Percentiles rank a stretch among this genome's conserved stretches.
Evolutionary conservation across 306 rosid species (phyloP).

Genomic region (Acacia melanoxylon): DNA sequence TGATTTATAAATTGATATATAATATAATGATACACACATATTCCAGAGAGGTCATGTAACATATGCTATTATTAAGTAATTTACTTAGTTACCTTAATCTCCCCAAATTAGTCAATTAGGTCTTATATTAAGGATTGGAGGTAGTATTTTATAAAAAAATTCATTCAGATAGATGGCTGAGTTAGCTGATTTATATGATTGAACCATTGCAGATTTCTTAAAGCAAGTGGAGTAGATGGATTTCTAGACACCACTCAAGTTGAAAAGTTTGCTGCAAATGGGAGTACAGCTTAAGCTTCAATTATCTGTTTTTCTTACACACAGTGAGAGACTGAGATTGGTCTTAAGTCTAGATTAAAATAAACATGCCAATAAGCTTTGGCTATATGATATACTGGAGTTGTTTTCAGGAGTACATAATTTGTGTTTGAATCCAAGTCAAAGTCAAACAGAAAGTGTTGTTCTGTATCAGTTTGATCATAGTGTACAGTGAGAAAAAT

Average conservation of each 20-base stretch:
- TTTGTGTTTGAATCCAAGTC: not conserved
- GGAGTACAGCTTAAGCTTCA: slow-evolving; percentile 10
- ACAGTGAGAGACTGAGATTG: not conserved
- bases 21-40: too few species aligned
- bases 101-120: too few species aligned
- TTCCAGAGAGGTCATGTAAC: too few species aligned
- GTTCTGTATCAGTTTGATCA: not conserved
- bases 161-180: not conserved
- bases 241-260: slow-evolving; percentile 47
- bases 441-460: not conserved
- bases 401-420: not conserved
- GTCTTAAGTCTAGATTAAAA: not conserved
- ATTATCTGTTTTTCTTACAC: not conserved
- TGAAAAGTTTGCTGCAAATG: slow-evolving; percentile 36
- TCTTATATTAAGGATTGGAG: not conserved
- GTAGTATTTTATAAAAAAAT: not conserved
- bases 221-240: slow-evolving; percentile 39
- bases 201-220: slow-evolving; percentile 49
- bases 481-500: not conserved
- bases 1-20: too few species aligned
- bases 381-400: not conserved
- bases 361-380: not conserved
- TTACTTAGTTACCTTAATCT: too few species aligned
- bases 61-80: too few species aligned
- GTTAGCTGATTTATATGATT: not conserved